Evolutionary conservation across 345 rosid species (phyloP), one percentile per base, ranked within the genome.

Genomic region (Streptanthus diversifolius): DNA sequence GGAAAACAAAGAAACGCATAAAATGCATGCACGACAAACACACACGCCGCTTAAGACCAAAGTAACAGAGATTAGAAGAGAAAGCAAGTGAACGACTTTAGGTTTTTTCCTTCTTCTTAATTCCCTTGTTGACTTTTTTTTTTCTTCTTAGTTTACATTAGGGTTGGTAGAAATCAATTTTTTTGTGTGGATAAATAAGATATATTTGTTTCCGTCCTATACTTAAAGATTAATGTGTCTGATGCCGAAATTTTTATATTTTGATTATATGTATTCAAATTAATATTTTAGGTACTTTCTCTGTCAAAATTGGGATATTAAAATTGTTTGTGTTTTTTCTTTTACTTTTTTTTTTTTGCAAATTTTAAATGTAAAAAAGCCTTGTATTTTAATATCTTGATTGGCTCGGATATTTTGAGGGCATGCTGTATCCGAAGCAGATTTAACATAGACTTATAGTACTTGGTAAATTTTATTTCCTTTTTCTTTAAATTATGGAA

Each of bases 21-120:
- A 86, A 85, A 83, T 88, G 90, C 88, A 84, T 88, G 90, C 96
- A 89, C 89, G 87, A 85, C 85, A 17, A 17, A 37, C 24, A 61
- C 79, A 84, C 89, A 77, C 88, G 75, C 85, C 91, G 87, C 89
- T 80, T 81, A 61, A 52, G 56, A 18, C 66, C 66, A 39, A 63
- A 63, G 44, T 53, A 17, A 44, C 41, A 6, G 15, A 32, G 32
- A 43, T 25, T 41, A 41, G 21, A 15, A 43, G 15, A 41, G 18
- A 35, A 5, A 5, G 19, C 25, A 39, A 40, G 51, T 40, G 29
- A 49, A 74, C 45, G 66, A 74, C 68, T 74, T 59, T 21, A 9
- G n/a, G 7, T 15, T 13, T 43, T 25, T 41, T 44, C 5, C n/a
- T 19, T 18, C 0, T 17, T 58, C n/a, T 12, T 25, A 3, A 25